phyloP scores from a whole-genome alignment of 2,329 filamentous ascomycete genomes.

The Penicillium hesseltinei region DNA sequence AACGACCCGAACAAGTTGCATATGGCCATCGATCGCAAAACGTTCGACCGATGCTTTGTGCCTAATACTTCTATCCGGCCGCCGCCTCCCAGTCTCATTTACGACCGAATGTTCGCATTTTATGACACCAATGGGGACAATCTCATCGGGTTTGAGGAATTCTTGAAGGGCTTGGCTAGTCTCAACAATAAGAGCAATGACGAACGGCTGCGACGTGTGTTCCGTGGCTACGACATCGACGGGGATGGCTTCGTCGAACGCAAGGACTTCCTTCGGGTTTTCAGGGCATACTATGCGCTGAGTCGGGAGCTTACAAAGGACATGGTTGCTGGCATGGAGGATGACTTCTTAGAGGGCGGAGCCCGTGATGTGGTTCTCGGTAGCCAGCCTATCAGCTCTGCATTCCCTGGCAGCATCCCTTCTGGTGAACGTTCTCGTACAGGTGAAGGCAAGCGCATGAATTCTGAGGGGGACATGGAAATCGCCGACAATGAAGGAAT shows the following conservation, averaged over 20 bases:
- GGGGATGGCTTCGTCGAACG: constrained; percentile 81
- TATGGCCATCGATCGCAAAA: constrained; percentile 85
- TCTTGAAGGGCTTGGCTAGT: constrained; percentile 74
- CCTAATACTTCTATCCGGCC: constrained; percentile 78
- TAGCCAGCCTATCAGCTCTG: constrained; percentile 75
- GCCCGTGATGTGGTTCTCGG: constrained; percentile 73
- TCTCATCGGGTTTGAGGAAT: constrained; percentile 89
- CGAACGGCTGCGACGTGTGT: constrained; percentile 70
- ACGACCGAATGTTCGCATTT: constrained; percentile 94
- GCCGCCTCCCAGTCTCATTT: constrained; percentile 80
- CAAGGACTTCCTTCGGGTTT: constrained; percentile 85
- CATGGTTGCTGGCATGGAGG: constrained; percentile 72
- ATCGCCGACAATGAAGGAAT: constrained; percentile 61
- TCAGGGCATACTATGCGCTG: constrained; percentile 86
- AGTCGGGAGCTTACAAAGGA: constrained; percentile 88
- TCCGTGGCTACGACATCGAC: constrained; percentile 89
- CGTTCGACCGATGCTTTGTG: constrained; percentile 87
- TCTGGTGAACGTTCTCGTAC: constrained; percentile 59
- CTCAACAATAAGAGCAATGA: constrained; percentile 58
- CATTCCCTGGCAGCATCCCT: constrained; percentile 68
- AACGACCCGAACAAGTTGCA: constrained; percentile 74
- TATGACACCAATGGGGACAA: constrained; percentile 90
- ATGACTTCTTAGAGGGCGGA: constrained; percentile 72
- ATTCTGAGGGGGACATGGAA: constrained; percentile 62
- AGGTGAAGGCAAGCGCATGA: constrained; percentile 66